A percentile compares a stretch with the other conserved stretches of the same genome.
These are phyloP conservation scores for Epichloe bromicola DNA, from an alignment of 2,329 filamentous ascomycete genomes.

Conservation along the genomic window DNA sequence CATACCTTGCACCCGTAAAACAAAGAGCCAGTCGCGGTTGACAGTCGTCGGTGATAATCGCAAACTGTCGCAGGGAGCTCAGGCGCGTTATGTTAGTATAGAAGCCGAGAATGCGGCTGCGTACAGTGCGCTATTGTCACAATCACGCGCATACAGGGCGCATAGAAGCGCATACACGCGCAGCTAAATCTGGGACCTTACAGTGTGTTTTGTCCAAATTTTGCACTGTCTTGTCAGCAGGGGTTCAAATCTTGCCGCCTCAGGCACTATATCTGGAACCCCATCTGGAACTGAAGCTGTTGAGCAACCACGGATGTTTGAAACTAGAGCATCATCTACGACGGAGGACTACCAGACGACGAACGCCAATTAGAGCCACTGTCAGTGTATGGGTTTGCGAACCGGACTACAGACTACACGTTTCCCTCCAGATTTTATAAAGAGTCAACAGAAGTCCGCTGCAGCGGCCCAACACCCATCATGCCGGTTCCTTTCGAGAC, in stretches of 20 bases:
- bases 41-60: not conserved
- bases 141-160: not conserved
- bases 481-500: constrained; percentile 55
- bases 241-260: constrained; percentile 7
- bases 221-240: constrained; percentile 5
- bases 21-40: not conserved
- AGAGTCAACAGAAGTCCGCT: constrained; percentile 14
- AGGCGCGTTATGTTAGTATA: constrained; percentile 2
- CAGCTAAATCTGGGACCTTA: not conserved
- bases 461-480: constrained; percentile 16
- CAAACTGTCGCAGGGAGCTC: not conserved
- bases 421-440: not conserved
- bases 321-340: not conserved
- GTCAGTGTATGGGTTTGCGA: not conserved
- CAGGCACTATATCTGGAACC: constrained; percentile 9
- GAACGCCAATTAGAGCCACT: constrained; percentile 2
- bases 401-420: not conserved
- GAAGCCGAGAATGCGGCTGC: constrained; percentile 1
- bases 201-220: not conserved
- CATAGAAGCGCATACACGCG: no score
- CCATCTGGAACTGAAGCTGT: not conserved
- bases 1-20: constrained; percentile 4
- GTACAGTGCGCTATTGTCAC: constrained; percentile 6
- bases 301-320: not conserved
- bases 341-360: not conserved